Evolutionary conservation across 106 monocot genomes (phyloP).

Genomic region (Dioscorea alata): DNA sequence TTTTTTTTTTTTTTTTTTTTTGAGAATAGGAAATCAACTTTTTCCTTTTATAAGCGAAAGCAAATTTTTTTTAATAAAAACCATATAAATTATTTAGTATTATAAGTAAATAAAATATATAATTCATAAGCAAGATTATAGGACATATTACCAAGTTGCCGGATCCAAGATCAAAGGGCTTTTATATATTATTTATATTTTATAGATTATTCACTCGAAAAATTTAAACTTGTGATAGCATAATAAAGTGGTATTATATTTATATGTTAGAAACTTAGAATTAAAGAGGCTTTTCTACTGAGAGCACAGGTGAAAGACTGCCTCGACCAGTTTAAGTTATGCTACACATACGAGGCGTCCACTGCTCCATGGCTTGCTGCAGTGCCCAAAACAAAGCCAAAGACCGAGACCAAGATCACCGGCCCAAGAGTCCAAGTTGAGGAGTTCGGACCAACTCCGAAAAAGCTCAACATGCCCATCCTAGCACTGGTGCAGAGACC

Average conservation of each 20-base stretch:
- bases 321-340: constrained; percentile 8
- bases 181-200: too few relatives aligned
- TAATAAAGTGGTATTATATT: background rate
- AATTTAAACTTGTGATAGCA: too few relatives aligned
- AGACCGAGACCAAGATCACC: constrained; percentile 2
- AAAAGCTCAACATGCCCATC: constrained; percentile 1
- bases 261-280: background rate
- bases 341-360: constrained; percentile 23
- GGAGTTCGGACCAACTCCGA: constrained; percentile 17
- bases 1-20: too few relatives aligned
- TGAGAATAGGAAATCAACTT: too few relatives aligned
- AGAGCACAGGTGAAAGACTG: constrained; percentile 6
- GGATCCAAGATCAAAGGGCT: too few relatives aligned
- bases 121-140: too few relatives aligned
- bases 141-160: too few relatives aligned
- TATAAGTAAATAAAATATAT: too few relatives aligned
- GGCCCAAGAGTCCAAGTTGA: background rate
- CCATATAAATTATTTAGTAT: too few relatives aligned
- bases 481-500: constrained; percentile 18
- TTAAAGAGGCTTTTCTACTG: background rate
- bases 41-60: too few relatives aligned
- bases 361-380: constrained; percentile 6
- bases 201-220: too few relatives aligned
- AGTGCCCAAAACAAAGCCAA: background rate
- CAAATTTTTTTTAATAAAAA: too few relatives aligned